Base-by-base conservation (phyloP, 805 yeast genomes). In the Kregervanrija delftensis region DNA sequence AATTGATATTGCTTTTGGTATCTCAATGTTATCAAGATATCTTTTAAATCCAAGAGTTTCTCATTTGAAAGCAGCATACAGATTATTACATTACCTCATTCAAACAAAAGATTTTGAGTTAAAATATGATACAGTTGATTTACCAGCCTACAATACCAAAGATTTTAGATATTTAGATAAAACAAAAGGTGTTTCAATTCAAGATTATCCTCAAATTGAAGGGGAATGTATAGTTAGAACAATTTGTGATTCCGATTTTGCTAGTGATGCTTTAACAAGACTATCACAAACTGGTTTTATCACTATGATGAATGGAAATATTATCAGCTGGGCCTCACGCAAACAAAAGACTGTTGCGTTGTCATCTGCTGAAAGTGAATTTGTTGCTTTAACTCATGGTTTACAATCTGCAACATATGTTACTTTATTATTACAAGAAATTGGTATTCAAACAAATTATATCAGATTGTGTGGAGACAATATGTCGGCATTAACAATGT, bases 351-450 rank as follows among this genome's bases (percentile, higher is more conserved):
- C n/a, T n/a, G 42, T 43, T 16, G 38, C 47, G 4, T 11, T 39
- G 6, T 40, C 42, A 10, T 43, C 41, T 16, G 39, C 47, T 12
- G 49, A 46, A 42, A 28, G 42, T 17, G 43, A 41, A 39, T 35
- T 42, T n/a, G 39, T 41, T 16, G 35, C 35, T 11, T 30, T 44
- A 33, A 32, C 33, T 11, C 31, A 32, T 13, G 43, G 37, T 13
- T 11, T 37, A 13, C 36, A 41, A 30, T 37, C 40, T 12, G 38
- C 31, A 1, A 15, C 31, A 2, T 32, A 37, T 11, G 35, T 40
- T 15, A 40, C n/a, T 11, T 40, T 40, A 13, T n/a, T 44, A 34
- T 13, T 40, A 17, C 30, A 30, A 9, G 47, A 44, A 39, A 15
- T 43, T 14, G 33, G 32, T 11, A 14, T 43, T 3, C n/a, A n/a